Evolutionary conservation across 805 yeast species (phyloP).

Genomic region (Saccharomycopsis synnaedendra): DNA sequence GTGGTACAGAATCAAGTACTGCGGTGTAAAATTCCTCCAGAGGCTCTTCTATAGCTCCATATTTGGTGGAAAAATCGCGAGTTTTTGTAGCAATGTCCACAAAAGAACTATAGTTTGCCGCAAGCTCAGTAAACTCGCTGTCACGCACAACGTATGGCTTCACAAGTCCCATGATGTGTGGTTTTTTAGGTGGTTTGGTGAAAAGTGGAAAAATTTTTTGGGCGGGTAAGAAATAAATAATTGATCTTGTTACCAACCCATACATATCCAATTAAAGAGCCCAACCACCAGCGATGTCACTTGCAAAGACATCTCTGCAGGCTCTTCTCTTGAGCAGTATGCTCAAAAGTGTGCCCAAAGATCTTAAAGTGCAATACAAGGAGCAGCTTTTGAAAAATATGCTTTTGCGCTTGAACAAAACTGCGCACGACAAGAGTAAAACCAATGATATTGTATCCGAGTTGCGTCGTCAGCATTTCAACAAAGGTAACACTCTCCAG

Average conservation of each 20-base stretch:
- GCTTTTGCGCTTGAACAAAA: slow-evolving; percentile 9
- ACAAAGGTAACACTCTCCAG: slow-evolving; percentile 13
- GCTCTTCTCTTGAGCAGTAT: slow-evolving; percentile 6
- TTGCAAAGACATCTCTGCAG: slow-evolving; percentile 1
- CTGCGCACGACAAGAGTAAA: slow-evolving; percentile 3
- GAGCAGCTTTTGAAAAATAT: slow-evolving; percentile 10
- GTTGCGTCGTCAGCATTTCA: slow-evolving; percentile 3
- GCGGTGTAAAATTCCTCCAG: slow-evolving; percentile 7
- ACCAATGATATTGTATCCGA: slow-evolving; percentile 3
- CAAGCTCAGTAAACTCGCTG: slow-evolving; percentile 12
- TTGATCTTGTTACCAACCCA: too few relatives aligned
- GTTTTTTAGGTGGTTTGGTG: not conserved
- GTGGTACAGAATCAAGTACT: slow-evolving; percentile 5
- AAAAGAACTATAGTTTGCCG: slow-evolving; percentile 8
- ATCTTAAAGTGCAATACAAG: slow-evolving; percentile 5
- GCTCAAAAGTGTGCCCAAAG: slow-evolving; percentile 1
- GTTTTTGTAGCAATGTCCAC: slow-evolving; percentile 6
- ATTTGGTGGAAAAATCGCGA: slow-evolving; percentile 10
- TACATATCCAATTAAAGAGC: not conserved
- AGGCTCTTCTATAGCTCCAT: not conserved
- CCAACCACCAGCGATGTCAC: not conserved
- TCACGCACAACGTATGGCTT: slow-evolving; percentile 15
- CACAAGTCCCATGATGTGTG: slow-evolving; percentile 5
- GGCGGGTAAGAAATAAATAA: too few relatives aligned
- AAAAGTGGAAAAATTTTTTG: too few relatives aligned